A percentile compares a stretch with the other conserved stretches of the same genome.
phyloP scores from a whole-genome alignment of 495 filamentous ascomycete genomes.

The Aspergillus affinis region DNA sequence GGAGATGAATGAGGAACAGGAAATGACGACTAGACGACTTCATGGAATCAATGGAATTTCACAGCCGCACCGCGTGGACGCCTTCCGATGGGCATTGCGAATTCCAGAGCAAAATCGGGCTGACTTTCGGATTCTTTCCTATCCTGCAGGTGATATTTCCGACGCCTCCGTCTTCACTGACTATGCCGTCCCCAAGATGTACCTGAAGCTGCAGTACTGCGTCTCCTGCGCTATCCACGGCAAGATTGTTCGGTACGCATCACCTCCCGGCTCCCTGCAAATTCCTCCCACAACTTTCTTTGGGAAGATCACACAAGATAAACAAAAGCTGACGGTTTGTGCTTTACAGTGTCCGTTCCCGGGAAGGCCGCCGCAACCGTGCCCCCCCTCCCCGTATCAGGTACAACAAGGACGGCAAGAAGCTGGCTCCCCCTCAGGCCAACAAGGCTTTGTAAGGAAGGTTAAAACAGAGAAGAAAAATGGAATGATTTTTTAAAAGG shows the following conservation, averaged over 20 bases:
- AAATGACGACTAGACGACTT: constrained; percentile 2
- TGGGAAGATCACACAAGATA: not conserved
- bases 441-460: constrained; percentile 60
- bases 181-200: constrained; percentile 99
- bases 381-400: constrained; percentile 94
- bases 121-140: constrained; percentile 17
- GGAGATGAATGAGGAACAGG: constrained; percentile 8
- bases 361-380: constrained; percentile 96
- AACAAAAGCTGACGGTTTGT: constrained; percentile 15
- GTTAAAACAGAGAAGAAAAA: constrained; percentile 31
- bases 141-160: constrained; percentile 89
- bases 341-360: constrained; percentile 82
- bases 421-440: constrained; percentile 90
- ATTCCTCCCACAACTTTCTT: not conserved
- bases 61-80: not conserved
- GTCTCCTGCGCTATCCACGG: constrained; percentile 99
- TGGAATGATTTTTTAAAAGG: constrained; percentile 39
- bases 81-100: not conserved
- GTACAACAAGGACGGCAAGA: constrained; percentile 99
- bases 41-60: not conserved
- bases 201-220: constrained; percentile 99
- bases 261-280: constrained; percentile 3
- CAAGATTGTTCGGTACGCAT: constrained; percentile 97
- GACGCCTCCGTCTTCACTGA: constrained; percentile 98
- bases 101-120: constrained; percentile 1